Base-by-base conservation (phyloP, 176 grass and related monocot genomes). In the Carex pumila region DNA sequence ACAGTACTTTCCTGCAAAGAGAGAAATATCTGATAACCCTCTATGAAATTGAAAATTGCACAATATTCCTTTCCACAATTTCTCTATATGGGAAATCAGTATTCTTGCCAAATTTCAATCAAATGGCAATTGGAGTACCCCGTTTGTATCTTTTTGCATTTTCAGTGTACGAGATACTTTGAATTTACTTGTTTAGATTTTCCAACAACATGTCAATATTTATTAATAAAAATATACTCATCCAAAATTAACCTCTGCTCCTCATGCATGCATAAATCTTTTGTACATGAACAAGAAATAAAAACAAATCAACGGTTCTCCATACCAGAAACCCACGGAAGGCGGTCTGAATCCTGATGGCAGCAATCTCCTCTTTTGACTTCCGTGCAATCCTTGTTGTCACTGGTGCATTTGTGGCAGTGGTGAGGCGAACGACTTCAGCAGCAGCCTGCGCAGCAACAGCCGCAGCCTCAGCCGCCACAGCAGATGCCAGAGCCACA, bases 251-350 rank as follows among this genome's bases (percentile, higher is more conserved):
- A 47, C 7, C 68, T 47, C 39, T 11, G 30, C 62, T 65, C 4
- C 22, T 32, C 29, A 3, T 12, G 17, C 18, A 10, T 73, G 6
- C 18, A 49, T 0, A 73, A 47, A 22, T 50, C 7, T 22, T 73
- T 73, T 73, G 18, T 50, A 73, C 12, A 50, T 50, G 41, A 25
- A 70, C 2, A 41, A 43, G 34, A 39, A 32, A 47, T 47, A 84
- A 61, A 70, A 34, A 63, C 76, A 70, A 89, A 43, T 6, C 67
- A 68, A 0, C 22, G 13, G 18, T 6, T 61, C 12, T 67, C 3
- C 17, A 83, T 89, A 99, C 96, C 96, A 88, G 88, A 84, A 93
- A 99, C 43, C 89, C 93, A 85, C 96, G 89, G 83, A 95, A 95
- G 61, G 77, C 85, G 12, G 96, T 94, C 87, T 99, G 96, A 68